Base-by-base conservation (phyloP, 169 alveolate species). In the Eimeria acervulina region DNA sequence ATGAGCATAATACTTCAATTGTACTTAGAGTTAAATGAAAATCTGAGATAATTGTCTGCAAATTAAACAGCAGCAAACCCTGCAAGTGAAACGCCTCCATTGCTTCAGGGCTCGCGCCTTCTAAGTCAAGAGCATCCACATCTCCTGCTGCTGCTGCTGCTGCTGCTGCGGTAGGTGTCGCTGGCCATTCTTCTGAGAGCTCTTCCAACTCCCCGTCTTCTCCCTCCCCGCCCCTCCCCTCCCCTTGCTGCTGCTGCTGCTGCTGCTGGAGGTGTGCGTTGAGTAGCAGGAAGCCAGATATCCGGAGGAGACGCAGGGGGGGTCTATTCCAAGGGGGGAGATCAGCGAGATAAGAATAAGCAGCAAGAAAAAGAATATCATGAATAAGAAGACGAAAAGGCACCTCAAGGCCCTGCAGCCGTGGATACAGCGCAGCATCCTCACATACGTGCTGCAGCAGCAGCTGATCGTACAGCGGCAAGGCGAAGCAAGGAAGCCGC, bases 241-340 rank as follows among this genome's bases (percentile, higher is more conserved):
- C 76, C 13, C 13, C 72, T 8, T 40, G 33, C 21, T 13, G 85
- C 91, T 83, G 91, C 51, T 83, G 91, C 72, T 83, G 74, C 42
- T 83, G 72, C 33, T 31, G 44, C n/a, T 44, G 72, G 74, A 52
- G 33, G 44, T 13, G 59, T 38, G 87, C 87, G 87, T n/a, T 76
- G 42, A 96, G 88, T 76, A 96, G 93, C 94, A 96, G 97, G 90
- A 95, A 97, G 72, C 96, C 96, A 81, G 95, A 83, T 68, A 97
- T 95, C 51, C 98, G 52, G 38, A 97, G 94, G 31, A 97, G 92
- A 52, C 93, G 81, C 28, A 97, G 68, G 38, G 98, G 98, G 12
- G 98, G 98, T 36, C 96, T 95, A 13, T 97, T 94, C 98, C 98
- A 97, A 63, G 96, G 95, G 28, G 98, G 98, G 36, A 97, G 95